A percentile compares a stretch with the other conserved stretches of the same genome.
Conservation (phyloP, 2,329 filamentous ascomycete genomes). For the Endothia cerciana region DNA sequence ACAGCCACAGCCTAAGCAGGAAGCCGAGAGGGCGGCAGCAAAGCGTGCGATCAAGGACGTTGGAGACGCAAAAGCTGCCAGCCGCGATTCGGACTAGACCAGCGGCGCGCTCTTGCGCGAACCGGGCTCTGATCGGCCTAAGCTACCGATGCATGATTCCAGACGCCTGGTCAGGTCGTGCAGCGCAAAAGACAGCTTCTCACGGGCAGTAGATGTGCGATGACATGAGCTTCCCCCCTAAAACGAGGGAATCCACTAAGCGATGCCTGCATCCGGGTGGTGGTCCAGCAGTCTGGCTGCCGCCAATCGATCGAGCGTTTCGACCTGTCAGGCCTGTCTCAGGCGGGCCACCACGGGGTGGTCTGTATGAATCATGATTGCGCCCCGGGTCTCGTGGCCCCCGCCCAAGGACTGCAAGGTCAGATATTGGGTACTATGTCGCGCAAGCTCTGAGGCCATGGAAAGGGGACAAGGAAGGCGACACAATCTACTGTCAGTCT, state of each 20-base stretch:
- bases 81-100: not conserved
- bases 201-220: not conserved
- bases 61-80: not conserved
- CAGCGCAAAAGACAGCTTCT: conserved; percentile 4
- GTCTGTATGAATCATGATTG: conserved; percentile 19
- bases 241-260: not conserved
- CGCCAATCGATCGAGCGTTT: conserved; percentile 5
- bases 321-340: conserved; percentile 1
- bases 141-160: conserved; percentile 15
- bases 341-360: not conserved
- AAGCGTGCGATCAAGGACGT: not conserved
- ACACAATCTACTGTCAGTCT: not conserved
- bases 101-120: not conserved
- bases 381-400: conserved; percentile 25
- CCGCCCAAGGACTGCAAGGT: not conserved
- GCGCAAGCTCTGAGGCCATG: conserved; percentile 9
- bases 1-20: conserved; percentile 1
- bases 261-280: not conserved
- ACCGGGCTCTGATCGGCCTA: not conserved
- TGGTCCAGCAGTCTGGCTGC: conserved; percentile 12
- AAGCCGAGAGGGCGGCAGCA: not conserved
- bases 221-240: conserved; percentile 2
- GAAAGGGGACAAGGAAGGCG: not conserved
- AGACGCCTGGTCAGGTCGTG: conserved; percentile 20
- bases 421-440: conserved; percentile 1